Base-by-base conservation (phyloP, 371 early-diverging fungal genomes). In the Enterospora canceri region DNA sequence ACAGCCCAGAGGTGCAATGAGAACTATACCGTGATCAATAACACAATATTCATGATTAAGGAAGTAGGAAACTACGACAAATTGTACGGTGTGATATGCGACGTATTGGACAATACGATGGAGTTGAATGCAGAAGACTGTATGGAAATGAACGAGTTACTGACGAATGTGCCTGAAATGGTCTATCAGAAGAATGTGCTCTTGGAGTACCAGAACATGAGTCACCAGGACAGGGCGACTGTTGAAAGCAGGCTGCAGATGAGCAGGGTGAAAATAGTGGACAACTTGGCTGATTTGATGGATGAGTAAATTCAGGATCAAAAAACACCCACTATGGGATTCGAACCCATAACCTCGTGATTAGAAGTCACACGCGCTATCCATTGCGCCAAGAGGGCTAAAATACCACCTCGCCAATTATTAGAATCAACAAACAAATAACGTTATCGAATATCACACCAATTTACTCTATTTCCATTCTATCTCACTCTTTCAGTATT, bases 281-380 rank as follows among this genome's bases (percentile, higher is more conserved):
- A n/a, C n/a, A n/a, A n/a, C n/a, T n/a, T n/a, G n/a, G n/a, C n/a
- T n/a, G n/a, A n/a, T n/a, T n/a, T n/a, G n/a, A n/a, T n/a, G n/a
- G n/a, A n/a, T n/a, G n/a, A n/a, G n/a, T n/a, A n/a, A n/a, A n/a
- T n/a, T n/a, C n/a, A n/a, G n/a, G n/a, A n/a, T n/a, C 4, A 51
- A 51, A 51, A 51, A 51, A 51, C 62, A 16, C 50, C 62, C 23
- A 2, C 50, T 5, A 51, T 32, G 48, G 62, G 50, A 61, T 33
- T 57, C 58, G 58, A 57, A 57, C 58, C 58, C 58, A 32, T 33
- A 57, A 24, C 32, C 58, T 57, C 32, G 4, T 3, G 58, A 24
- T 57, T 57, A 57, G 58, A 57, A 57, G 26, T 24, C 58, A 57
- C 4, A 31, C 58, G 58, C 58, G 58, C 32, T 57, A 57, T 4